Evolutionary conservation across 2,329 filamentous ascomycete species (phyloP).

Genomic region (Endoconidiophora polonica): DNA sequence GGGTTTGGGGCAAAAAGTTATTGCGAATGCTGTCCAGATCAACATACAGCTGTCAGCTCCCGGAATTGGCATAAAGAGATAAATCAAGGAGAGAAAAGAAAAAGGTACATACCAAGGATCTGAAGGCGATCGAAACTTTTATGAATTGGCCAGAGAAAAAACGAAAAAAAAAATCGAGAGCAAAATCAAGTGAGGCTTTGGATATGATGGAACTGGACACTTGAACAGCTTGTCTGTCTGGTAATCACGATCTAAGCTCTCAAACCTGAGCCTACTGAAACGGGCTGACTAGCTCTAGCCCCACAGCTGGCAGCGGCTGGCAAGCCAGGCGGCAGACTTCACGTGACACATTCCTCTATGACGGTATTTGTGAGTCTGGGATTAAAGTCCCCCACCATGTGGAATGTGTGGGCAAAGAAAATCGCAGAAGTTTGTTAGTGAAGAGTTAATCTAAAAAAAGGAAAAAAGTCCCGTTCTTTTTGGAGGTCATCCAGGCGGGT

Average conservation of each 20-base stretch:
- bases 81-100: not conserved
- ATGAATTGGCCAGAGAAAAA: not conserved
- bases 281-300: constrained; percentile 8
- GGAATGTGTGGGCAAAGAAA: constrained; percentile 8
- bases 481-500: not conserved
- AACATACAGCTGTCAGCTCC: not conserved
- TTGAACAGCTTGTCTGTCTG: constrained; percentile 11
- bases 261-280: constrained; percentile 4
- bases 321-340: accelerated
- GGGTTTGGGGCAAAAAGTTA: constrained; percentile 5
- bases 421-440: not conserved
- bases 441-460: not conserved
- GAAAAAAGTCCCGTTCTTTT: not conserved
- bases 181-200: not conserved
- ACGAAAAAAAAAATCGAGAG: too few species aligned
- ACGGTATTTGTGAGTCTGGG: constrained; percentile 5
- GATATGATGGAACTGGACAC: constrained; percentile 10
- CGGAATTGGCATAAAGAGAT: not conserved
- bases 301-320: constrained; percentile 3
- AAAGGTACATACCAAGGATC: not conserved
- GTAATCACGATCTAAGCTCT: constrained; percentile 9
- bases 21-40: not conserved
- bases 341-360: constrained; percentile 11
- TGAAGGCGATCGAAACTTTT: not conserved
- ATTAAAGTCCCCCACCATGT: constrained; percentile 11